Base-by-base conservation (phyloP, 2,329 filamentous ascomycete genomes). In the Triangularia verruculosa region DNA sequence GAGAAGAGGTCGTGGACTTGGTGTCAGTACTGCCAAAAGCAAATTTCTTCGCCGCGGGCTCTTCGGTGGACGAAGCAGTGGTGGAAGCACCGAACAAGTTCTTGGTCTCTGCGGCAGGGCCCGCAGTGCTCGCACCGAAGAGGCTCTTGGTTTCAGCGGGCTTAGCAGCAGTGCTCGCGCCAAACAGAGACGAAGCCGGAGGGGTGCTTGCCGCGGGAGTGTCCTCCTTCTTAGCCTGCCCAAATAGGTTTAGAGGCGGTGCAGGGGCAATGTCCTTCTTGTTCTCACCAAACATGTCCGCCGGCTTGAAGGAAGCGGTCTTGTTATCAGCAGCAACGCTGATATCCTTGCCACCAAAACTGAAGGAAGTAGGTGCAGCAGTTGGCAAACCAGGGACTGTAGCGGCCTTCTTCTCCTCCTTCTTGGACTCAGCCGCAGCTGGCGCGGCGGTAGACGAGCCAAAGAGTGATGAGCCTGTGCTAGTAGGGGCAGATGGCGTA, bases 231-330 rank as follows among this genome's bases (percentile, higher is more conserved):
- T 63, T 30, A n/a, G 30, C n/a, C 39, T 70, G 62, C 4, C 64
- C 63, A 52, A 72, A 71, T 24, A 71, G 25, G 53, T 27, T 27
- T 24, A 59, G 54, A 4, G 64, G 30, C 32, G 66, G 60, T 2
- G 64, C 9, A 17, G 63, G 52, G 9, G 68, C 51, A 13, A 54
- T 68, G 5, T 57, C 13, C 58, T 68, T 68, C 54, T 30, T 57
- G 55, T 70, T 68, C 57, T 67, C 65, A 20, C 78, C 79, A 66
- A 82, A 82, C n/a, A 80, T 60, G 12, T 70, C 77, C 22, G 72
- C 70, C 2, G 76, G 70, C 61, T 74, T 69, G 52, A 73, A 69
- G 12, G 69, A 63, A n/a, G 73, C 65, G 8, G 66, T 32, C 57
- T 71, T 72, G 24, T 67, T 9, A 17, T 67, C 65, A 15, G 67